phyloP scores from a whole-genome alignment of 495 filamentous ascomycete species.

The Aspergillus kassunensis region DNA sequence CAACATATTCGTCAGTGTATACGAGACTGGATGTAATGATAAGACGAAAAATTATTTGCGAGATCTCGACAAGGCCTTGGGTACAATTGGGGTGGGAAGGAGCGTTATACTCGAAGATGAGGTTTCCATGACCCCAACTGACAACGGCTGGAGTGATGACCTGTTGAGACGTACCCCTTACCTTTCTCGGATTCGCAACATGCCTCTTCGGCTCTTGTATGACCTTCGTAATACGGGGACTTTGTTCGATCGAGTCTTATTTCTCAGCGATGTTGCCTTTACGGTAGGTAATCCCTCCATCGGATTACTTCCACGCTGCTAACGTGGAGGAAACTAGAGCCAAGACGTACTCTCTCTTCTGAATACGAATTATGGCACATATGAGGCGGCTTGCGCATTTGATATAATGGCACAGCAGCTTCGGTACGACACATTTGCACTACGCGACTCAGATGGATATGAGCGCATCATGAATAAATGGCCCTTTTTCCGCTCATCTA shows the following conservation, averaged over 20 bases:
- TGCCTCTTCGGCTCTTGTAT: slow-evolving; percentile 43
- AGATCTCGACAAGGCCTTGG: slow-evolving; percentile 55
- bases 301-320: neutral
- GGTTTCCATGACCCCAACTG: slow-evolving; percentile 28
- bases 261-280: slow-evolving; percentile 74
- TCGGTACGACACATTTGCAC: slow-evolving; percentile 82
- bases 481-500: slow-evolving; percentile 68
- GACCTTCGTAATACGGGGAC: slow-evolving; percentile 42
- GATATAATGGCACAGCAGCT: slow-evolving; percentile 66
- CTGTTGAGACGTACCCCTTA: slow-evolving; percentile 64
- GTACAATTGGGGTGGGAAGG: slow-evolving; percentile 45
- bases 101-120: slow-evolving; percentile 55
- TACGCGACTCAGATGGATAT: slow-evolving; percentile 65
- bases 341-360: slow-evolving; percentile 68
- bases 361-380: slow-evolving; percentile 64
- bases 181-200: slow-evolving; percentile 60
- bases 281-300: slow-evolving; percentile 38
- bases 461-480: slow-evolving; percentile 61
- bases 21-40: slow-evolving; percentile 71
- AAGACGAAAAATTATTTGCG: slow-evolving; percentile 59
- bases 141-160: slow-evolving; percentile 26
- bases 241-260: slow-evolving; percentile 65
- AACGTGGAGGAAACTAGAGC: slow-evolving; percentile 24
- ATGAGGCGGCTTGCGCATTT: slow-evolving; percentile 77
- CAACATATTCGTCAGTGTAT: slow-evolving; percentile 69